These are phyloP conservation scores for Lepidium didymum DNA, from an alignment of 345 rosid species.

Conservation along the genomic window DNA sequence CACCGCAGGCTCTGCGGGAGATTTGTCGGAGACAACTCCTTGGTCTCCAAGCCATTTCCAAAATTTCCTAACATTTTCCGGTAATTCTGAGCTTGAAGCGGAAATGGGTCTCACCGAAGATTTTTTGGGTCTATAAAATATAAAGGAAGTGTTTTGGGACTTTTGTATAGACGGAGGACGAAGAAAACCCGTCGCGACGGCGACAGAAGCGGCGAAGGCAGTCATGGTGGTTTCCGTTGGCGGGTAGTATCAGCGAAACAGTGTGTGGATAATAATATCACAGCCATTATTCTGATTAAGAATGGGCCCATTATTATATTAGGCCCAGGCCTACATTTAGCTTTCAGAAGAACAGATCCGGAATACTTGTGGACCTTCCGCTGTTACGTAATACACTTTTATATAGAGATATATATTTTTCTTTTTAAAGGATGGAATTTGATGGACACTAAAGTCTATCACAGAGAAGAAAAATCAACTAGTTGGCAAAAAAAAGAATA, in stretches of 20 bases:
- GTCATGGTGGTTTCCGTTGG: slow-evolving; percentile 27
- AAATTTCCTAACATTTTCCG: slow-evolving; percentile 46
- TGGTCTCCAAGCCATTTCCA: slow-evolving; percentile 77
- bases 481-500: no score
- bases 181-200: slow-evolving; percentile 6
- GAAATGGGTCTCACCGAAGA: slow-evolving; percentile 24
- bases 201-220: slow-evolving; percentile 11
- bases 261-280: slow-evolving; percentile 8
- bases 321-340: no score
- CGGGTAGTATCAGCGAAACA: slow-evolving; percentile 1
- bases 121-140: slow-evolving; percentile 12
- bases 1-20: slow-evolving; percentile 47
- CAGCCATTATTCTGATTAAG: background rate
- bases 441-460: no score
- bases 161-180: background rate
- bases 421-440: no score
- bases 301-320: background rate
- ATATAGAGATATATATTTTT: no score
- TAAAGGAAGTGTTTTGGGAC: background rate
- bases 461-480: no score
- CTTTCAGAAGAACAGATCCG: no score
- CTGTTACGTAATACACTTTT: no score
- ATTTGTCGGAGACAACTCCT: slow-evolving; percentile 55
- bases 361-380: no score
- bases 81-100: slow-evolving; percentile 21